Percentiles rank a stretch among this genome's conserved stretches.
Evolutionary conservation across 768 basidiomycete genomes (phyloP).

Genomic region (Suillus occidentalis): DNA sequence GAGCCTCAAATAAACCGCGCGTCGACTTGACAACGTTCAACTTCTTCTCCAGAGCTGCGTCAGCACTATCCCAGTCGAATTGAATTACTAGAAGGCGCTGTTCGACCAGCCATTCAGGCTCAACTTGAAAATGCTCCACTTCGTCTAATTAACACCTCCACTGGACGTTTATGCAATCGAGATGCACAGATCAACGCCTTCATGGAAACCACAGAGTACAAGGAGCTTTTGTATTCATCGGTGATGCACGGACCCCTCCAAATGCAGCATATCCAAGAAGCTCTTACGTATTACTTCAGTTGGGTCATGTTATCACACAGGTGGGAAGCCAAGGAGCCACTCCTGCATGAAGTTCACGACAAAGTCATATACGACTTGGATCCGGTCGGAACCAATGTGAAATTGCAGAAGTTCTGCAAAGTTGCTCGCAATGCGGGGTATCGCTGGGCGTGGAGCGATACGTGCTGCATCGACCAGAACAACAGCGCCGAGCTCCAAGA

Average conservation of each 20-base stretch:
- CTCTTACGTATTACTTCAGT: background rate
- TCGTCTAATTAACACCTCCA: background rate
- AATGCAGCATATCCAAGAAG: background rate
- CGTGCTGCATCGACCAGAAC: background rate
- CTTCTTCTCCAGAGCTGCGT: background rate
- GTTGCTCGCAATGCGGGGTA: too few species aligned
- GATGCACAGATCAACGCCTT: background rate
- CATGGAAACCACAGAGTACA: background rate
- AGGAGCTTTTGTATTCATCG: background rate
- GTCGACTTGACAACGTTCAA: background rate
- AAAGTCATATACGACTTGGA: background rate
- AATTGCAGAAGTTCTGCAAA: background rate
- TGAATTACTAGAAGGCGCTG: background rate
- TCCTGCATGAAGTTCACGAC: background rate
- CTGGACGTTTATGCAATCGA: background rate
- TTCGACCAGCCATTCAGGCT: background rate
- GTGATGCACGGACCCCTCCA: background rate
- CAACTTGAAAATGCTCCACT: background rate
- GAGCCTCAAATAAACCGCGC: background rate
- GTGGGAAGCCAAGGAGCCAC: background rate
- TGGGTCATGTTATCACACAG: background rate
- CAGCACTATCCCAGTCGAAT: background rate
- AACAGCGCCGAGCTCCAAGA: background rate
- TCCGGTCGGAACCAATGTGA: background rate
- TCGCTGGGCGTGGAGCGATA: background rate